Evolutionary conservation across 345 rosid genomes (phyloP).

Genomic region (Psidium guajava): DNA sequence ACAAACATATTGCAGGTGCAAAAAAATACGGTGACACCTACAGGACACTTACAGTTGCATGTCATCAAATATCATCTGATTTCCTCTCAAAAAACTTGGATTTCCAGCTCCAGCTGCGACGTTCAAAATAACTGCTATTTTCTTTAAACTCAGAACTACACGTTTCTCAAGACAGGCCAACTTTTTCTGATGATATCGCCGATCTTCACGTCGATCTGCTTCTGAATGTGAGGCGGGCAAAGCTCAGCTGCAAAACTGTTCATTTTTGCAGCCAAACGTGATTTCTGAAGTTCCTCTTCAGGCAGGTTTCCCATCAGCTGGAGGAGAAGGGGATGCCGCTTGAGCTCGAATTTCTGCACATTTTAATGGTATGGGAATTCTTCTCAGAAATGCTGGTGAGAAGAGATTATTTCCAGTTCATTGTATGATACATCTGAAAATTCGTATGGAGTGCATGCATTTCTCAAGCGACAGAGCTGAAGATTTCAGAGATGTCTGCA

Average conservation of each 20-base stretch:
- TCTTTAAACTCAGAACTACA: slow-evolving; percentile 1
- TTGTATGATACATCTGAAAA: neutral
- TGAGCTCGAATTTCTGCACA: slow-evolving; percentile 88
- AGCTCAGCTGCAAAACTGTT: slow-evolving; percentile 81
- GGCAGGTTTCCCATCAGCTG: slow-evolving; percentile 77
- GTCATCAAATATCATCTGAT: neutral
- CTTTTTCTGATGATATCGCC: slow-evolving; percentile 64
- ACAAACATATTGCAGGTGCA: neutral
- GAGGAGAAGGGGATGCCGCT: slow-evolving; percentile 61
- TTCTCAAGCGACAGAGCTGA: fast-evolving
- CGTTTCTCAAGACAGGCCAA: slow-evolving; percentile 69
- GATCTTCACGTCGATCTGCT: slow-evolving; percentile 48
- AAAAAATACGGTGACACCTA: neutral
- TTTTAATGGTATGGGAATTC: neutral
- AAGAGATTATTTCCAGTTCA: neutral
- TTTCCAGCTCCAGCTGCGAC: neutral
- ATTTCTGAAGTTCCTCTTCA: slow-evolving; percentile 73
- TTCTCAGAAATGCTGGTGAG: neutral
- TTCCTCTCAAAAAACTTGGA: neutral
- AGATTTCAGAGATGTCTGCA: neutral
- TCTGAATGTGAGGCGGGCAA: slow-evolving; percentile 54
- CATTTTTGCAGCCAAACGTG: slow-evolving; percentile 61
- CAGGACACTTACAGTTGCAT: neutral
- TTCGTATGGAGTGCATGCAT: neutral
- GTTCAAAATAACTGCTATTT: neutral